These are phyloP conservation scores for Phytopythium aichiense DNA, from an alignment of 352 stramenopile species.

Conservation along the genomic window DNA sequence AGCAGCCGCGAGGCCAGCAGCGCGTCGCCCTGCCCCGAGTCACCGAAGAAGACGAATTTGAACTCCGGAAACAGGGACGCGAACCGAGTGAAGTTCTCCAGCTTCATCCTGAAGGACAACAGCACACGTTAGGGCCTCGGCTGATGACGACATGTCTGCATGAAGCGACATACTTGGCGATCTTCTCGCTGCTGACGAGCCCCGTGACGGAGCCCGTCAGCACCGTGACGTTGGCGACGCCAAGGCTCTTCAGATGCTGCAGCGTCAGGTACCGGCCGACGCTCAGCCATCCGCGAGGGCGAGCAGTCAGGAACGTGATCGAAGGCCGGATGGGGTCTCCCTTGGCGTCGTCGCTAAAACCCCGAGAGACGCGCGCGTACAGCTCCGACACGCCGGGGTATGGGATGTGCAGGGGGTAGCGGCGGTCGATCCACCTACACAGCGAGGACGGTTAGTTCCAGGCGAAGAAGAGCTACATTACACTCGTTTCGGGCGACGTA, in stretches of 20 bases:
- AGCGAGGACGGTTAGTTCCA: background rate
- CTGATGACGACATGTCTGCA: background rate
- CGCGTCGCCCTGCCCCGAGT: slow-evolving; percentile 77
- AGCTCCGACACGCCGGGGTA: slow-evolving; percentile 79
- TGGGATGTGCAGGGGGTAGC: slow-evolving; percentile 69
- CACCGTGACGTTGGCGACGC: slow-evolving; percentile 69
- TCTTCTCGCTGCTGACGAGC: slow-evolving; percentile 81
- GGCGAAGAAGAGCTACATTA: background rate
- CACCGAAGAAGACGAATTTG: slow-evolving; percentile 84
- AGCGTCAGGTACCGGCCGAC: slow-evolving; percentile 76
- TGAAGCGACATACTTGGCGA: slow-evolving; percentile 36
- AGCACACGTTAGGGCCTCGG: background rate
- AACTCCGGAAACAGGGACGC: slow-evolving; percentile 79
- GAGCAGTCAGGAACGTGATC: slow-evolving; percentile 80
- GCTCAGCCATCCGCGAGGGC: slow-evolving; percentile 75
- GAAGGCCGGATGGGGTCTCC: slow-evolving; percentile 35
- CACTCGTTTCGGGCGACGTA: slow-evolving; percentile 8
- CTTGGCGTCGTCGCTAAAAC: slow-evolving; percentile 30
- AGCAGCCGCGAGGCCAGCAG: slow-evolving; percentile 65
- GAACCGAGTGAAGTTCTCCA: slow-evolving; percentile 80
- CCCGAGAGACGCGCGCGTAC: slow-evolving; percentile 56
- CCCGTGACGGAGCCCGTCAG: slow-evolving; percentile 75
- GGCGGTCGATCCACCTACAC: slow-evolving; percentile 55
- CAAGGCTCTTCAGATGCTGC: slow-evolving; percentile 73
- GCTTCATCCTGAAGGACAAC: slow-evolving; percentile 40